These are phyloP conservation scores for Erucastrum elatum DNA, from an alignment of 345 rosid species.

Conservation along the genomic window DNA sequence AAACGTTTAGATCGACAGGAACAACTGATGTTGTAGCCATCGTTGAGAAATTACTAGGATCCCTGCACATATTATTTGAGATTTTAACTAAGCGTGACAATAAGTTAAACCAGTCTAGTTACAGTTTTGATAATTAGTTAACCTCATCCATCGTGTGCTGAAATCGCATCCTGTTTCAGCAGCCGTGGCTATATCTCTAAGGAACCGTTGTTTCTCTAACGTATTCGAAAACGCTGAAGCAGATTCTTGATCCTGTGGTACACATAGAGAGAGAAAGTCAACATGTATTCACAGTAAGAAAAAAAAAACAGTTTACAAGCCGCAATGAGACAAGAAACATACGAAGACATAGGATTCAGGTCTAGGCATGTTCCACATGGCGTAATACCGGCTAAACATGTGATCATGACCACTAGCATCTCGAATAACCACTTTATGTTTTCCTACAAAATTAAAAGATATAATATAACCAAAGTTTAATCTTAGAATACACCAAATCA, in stretches of 20 bases:
- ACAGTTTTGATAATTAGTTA: background rate
- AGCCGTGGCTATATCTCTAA: conserved; percentile 68
- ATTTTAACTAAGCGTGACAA: background rate
- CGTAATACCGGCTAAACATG: conserved; percentile 72
- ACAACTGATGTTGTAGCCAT: conserved; percentile 70
- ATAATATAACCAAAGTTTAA: background rate
- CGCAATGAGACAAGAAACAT: conserved; percentile 34
- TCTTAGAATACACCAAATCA: background rate
- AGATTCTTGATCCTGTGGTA: conserved; percentile 57
- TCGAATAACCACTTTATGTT: conserved; percentile 59
- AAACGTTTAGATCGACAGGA: conserved; percentile 84
- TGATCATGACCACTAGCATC: conserved; percentile 53
- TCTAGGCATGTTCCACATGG: conserved; percentile 88
- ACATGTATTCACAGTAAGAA: background rate
- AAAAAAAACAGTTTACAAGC: background rate
- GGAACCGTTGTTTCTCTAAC: conserved; percentile 59
- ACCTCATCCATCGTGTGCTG: conserved; percentile 98
- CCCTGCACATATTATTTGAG: conserved; percentile 38
- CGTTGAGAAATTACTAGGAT: conserved; percentile 60
- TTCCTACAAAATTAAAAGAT: conserved; percentile 40
- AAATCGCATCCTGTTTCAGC: conserved; percentile 98
- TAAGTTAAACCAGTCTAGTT: background rate
- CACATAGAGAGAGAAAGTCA: background rate
- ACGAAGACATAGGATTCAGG: conserved; percentile 71
- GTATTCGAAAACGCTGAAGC: conserved; percentile 54